phyloP scores from a whole-genome alignment of 2,329 filamentous ascomycete species.

The Penicillium sp. region DNA sequence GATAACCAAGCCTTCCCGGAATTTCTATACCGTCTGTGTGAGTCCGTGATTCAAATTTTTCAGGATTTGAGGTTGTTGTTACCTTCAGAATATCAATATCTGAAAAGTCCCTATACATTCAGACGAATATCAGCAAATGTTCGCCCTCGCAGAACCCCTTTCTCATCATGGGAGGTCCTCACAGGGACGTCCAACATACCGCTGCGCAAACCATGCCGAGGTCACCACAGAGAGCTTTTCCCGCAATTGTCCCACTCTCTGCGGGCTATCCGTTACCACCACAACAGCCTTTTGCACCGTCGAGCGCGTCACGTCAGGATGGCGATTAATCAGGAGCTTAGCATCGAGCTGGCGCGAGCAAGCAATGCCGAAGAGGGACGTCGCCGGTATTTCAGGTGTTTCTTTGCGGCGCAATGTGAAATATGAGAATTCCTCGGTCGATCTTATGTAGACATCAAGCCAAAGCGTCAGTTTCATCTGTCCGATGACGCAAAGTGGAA shows the following conservation, averaged over 20 bases:
- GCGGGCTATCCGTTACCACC: slow-evolving; percentile 86
- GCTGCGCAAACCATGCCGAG: slow-evolving; percentile 93
- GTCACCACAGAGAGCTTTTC: slow-evolving; percentile 90
- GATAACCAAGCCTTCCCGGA: slow-evolving; percentile 79
- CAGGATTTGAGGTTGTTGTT: neutral
- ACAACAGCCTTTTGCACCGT: slow-evolving; percentile 98
- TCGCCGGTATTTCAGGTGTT: slow-evolving; percentile 54
- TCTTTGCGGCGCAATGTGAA: slow-evolving; percentile 76
- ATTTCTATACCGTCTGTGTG: slow-evolving; percentile 56
- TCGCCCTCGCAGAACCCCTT: neutral
- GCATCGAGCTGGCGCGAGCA: slow-evolving; percentile 91
- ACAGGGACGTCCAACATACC: slow-evolving; percentile 42
- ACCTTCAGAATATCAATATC: slow-evolving; percentile 84
- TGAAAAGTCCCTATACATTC: slow-evolving; percentile 67
- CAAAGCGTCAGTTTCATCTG: slow-evolving; percentile 2
- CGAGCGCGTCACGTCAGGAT: slow-evolving; percentile 89
- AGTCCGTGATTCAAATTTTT: slow-evolving; percentile 7
- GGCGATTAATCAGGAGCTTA: slow-evolving; percentile 71
- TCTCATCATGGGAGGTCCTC: neutral
- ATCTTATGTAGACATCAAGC: slow-evolving; percentile 49
- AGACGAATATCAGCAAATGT: neutral
- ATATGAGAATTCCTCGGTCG: slow-evolving; percentile 96
- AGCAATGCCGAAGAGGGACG: slow-evolving; percentile 91
- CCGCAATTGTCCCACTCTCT: slow-evolving; percentile 85
- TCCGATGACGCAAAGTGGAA: neutral